Evolutionary conservation across 2,329 filamentous ascomycete genomes (phyloP).

Genomic region (Xylaria polymorpha): DNA sequence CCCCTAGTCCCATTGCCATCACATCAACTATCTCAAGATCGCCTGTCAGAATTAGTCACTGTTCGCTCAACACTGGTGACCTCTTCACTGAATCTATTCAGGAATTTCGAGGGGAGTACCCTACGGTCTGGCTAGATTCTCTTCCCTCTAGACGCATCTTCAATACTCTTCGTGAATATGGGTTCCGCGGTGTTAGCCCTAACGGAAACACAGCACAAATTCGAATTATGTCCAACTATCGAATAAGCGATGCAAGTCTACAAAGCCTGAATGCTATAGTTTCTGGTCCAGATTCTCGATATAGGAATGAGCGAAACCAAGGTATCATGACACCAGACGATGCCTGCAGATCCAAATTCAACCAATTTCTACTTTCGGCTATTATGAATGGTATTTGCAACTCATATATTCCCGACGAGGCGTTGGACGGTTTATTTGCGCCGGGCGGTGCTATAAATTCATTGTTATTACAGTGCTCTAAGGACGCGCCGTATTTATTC

Average conservation of each 20-base stretch:
- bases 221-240: not conserved
- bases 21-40: not conserved
- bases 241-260: not conserved
- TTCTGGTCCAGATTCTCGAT: not conserved
- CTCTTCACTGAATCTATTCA: not conserved
- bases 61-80: not conserved
- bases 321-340: conserved; percentile 4
- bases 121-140: conserved; percentile 12
- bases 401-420: not conserved
- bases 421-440: not conserved
- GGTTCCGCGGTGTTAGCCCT: not conserved
- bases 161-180: not conserved
- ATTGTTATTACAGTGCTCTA: not conserved
- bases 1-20: not conserved
- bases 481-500: not conserved
- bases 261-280: not conserved
- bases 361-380: not conserved
- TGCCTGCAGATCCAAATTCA: not conserved
- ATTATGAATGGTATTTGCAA: not conserved
- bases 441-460: not conserved
- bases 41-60: not conserved
- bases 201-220: not conserved
- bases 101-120: not conserved
- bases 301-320: not conserved
- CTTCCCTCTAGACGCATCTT: not conserved